Base-by-base conservation (phyloP, 2,329 filamentous ascomycete species). In the Nothopassalora personata region DNA sequence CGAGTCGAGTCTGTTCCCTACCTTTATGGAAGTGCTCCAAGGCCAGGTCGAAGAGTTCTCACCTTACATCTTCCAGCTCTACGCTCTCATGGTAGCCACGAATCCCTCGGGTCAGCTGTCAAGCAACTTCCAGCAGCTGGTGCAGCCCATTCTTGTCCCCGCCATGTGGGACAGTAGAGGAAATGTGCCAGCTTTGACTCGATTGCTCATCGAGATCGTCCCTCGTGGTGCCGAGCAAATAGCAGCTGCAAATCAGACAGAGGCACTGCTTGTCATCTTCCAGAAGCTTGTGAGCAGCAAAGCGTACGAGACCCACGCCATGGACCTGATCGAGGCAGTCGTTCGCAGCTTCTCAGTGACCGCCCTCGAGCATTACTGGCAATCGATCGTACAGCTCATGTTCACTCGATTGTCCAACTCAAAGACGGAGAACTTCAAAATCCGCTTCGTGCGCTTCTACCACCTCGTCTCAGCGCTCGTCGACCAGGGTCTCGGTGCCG, bases 21-120 rank as follows among this genome's bases (percentile, higher is more conserved):
- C 92, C 0, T 94, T 97, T 72, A 87, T 90, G 59, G 81, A 82
- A 57, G 87, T 97, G 53, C 81, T 99, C 33, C 83, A 85, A 19
- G 87, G 90, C 64, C 90, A 94, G 69, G 87, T 97, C 28, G 87
- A 91, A 65, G 94, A 99, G 76, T 99, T 99, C 72, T 88, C 91
- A 71, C 94, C 93, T 5, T 99, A 97, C 68, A 86, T 97, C 56
- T 96, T 99, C 81, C 94, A 99, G 73, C 84, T 99, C 36, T 89
- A 97, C 64, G 90, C 93, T 2, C 90, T 93, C 54, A 83, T 99
- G 13, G 82, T 99, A 3, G 93, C 97, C 75, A 85, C 88, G 7
- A 93, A 94, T 68, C 89, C 90, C 0, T 82, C 87, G 0, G 87
- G 85, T n/a, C 82, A 87, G 8, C 80, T 97, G 31, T 90, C 91